phyloP scores from a whole-genome alignment of 208 protist genomes.

The Angomonas desouzai region DNA sequence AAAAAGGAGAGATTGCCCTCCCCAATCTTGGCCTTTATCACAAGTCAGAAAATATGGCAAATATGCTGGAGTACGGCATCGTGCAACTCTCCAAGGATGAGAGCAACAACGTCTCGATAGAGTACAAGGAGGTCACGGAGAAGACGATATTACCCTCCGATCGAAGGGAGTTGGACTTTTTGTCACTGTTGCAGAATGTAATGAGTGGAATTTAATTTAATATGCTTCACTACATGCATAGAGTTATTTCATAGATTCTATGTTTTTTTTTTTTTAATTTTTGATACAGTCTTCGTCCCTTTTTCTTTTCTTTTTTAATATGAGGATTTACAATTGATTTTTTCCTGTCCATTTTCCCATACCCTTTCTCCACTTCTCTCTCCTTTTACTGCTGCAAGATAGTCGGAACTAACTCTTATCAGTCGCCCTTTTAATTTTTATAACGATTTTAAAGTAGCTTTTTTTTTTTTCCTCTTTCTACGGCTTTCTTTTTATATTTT shows the following conservation, averaged over 20 bases:
- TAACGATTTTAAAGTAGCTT: too few relatives aligned
- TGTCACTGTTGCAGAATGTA: slow-evolving; percentile 50
- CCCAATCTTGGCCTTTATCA: slow-evolving; percentile 13
- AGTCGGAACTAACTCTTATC: too few relatives aligned
- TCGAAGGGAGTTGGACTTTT: slow-evolving; percentile 45
- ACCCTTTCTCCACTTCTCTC: too few relatives aligned
- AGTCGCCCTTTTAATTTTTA: too few relatives aligned
- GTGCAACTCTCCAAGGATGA: slow-evolving; percentile 75
- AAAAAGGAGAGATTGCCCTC: slow-evolving; percentile 6
- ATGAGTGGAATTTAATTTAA: slow-evolving; percentile 39
- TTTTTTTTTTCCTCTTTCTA: too few relatives aligned
- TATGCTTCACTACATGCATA: slow-evolving; percentile 1
- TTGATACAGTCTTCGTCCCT: slow-evolving; percentile 4
- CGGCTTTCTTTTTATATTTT: too few relatives aligned
- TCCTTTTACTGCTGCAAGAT: too few relatives aligned
- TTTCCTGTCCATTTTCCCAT: too few relatives aligned
- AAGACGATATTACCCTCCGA: slow-evolving; percentile 63
- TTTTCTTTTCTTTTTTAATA: slow-evolving; percentile 17
- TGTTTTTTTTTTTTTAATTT: slow-evolving; percentile 17
- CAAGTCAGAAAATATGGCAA: slow-evolving; percentile 19
- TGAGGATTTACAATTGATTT: too few relatives aligned
- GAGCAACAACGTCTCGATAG: slow-evolving; percentile 43
- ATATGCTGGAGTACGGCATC: slow-evolving; percentile 75
- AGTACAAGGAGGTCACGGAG: slow-evolving; percentile 66
- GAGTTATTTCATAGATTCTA: slow-evolving; percentile 12